Base-by-base conservation (phyloP, 352 stramenopile genomes). In the Globisporangium parvum region DNA sequence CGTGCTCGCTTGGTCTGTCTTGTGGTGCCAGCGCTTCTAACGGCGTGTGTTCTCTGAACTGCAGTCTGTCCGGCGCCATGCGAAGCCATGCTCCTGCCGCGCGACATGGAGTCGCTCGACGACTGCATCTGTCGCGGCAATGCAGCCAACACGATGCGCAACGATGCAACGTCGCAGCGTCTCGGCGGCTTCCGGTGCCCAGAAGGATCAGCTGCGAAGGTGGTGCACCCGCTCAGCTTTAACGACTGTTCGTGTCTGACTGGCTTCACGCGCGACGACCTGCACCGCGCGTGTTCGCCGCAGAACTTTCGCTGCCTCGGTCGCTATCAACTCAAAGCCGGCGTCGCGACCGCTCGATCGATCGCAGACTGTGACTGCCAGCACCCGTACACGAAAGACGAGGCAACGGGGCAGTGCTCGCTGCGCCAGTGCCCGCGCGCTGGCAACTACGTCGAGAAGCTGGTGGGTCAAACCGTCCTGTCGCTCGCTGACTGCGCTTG, bases 401-500 rank as follows among this genome's bases (percentile, higher is more conserved):
- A 73, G 5, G 62, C 62, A 20, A 84, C 74, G 2, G 73, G 75
- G 9, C 62, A 73, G 47, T 92, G 84, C 51, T 26, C 67, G 26
- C 55, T 94, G 21, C 65, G 53, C 0, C 70, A 68, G 39, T 94
- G 84, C 35, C 84, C 81, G 2, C 72, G 84, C 37, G 80, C 81
- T 2, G 84, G 81, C 28, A 91, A 94, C 67, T 94, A 94, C 57
- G 66, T 88, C 47, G 66, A 70, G 35, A 84, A 80, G 26, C 21
- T n/a, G 15, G 51, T 26, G n/a, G 53, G 57, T 6, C 42, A 31
- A 8, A 12, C 39, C 2, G 73, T 93, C 1, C 62, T 44, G 0
- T 92, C 84, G 20, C 75, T 94, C n/a, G 81, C 65, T 0, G 81
- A 93, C 65, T 94, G 84, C 53, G 67, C 65, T 18, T 94, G 84